These are phyloP conservation scores for Vitis amurensis DNA, from an alignment of 164 flowering plant species.

Conservation along the genomic window DNA sequence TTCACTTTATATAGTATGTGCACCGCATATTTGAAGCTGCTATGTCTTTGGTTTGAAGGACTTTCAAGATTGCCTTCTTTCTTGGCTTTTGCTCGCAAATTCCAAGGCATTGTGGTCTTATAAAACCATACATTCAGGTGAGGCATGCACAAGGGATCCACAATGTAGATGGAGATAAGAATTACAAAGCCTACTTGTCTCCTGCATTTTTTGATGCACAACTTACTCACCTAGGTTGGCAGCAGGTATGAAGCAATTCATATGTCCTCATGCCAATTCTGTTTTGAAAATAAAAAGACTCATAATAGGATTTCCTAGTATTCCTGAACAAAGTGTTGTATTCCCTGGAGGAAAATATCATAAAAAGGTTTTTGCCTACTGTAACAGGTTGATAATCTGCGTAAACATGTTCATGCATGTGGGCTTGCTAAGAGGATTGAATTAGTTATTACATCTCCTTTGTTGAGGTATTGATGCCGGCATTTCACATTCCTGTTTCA, in stretches of 20 bases:
- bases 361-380: neutral
- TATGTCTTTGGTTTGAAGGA: slow-evolving; percentile 22
- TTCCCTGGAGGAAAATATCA: neutral
- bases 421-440: slow-evolving; percentile 77
- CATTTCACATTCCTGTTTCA: neutral
- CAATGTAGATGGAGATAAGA: slow-evolving; percentile 75
- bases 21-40: slow-evolving; percentile 15
- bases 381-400: slow-evolving; percentile 75
- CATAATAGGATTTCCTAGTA: neutral
- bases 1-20: neutral
- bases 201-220: slow-evolving; percentile 68
- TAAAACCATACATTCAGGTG: slow-evolving; percentile 47
- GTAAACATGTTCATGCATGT: slow-evolving; percentile 68
- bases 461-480: slow-evolving; percentile 57
- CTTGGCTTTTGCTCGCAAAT: slow-evolving; percentile 28
- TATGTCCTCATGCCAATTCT: neutral
- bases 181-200: slow-evolving; percentile 53
- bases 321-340: neutral
- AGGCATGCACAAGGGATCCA: slow-evolving; percentile 82
- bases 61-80: slow-evolving; percentile 26
- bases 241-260: slow-evolving; percentile 41
- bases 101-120: slow-evolving; percentile 27
- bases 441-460: slow-evolving; percentile 77
- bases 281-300: too few species aligned
- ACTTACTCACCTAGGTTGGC: slow-evolving; percentile 67